Percentiles rank a stretch among this genome's conserved stretches.
These are phyloP conservation scores for Flaveria floridana DNA, from an alignment of 140 eudicot genomes.

Conservation along the genomic window DNA sequence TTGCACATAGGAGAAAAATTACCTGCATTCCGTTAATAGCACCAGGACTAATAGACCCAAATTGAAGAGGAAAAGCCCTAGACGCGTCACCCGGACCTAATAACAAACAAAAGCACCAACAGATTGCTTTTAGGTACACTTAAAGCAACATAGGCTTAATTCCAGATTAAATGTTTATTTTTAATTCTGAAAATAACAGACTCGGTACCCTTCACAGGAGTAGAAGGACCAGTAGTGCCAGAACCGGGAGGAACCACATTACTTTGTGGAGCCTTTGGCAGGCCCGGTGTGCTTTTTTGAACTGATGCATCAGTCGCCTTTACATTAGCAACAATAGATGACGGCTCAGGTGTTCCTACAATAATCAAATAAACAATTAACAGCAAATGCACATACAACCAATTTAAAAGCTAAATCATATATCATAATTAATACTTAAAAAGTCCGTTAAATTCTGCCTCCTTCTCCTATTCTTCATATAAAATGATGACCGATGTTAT, in stretches of 20 bases:
- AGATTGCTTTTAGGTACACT: not conserved
- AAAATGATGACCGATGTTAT: not conserved
- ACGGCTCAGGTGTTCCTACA: constrained; percentile 52
- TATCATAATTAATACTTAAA: not conserved
- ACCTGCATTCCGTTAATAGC: constrained; percentile 84
- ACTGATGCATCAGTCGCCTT: constrained; percentile 44
- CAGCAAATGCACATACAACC: not conserved
- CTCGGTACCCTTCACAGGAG: constrained; percentile 67
- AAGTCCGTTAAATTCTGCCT: not conserved
- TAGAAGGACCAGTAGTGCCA: constrained; percentile 39
- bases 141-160: not conserved
- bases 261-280: constrained; percentile 65
- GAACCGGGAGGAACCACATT: constrained; percentile 33
- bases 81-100: constrained; percentile 66
- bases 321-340: constrained; percentile 39
- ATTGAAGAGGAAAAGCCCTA: constrained; percentile 65
- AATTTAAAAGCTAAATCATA: not conserved
- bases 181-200: constrained; percentile 10
- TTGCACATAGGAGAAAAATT: constrained; percentile 21
- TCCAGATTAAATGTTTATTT: not conserved
- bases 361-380: not conserved
- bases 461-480: not conserved
- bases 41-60: constrained; percentile 87
- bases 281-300: constrained; percentile 53
- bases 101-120: constrained; percentile 2